Base-by-base conservation (phyloP, 116 monocot genomes). In the Iris pallida region DNA sequence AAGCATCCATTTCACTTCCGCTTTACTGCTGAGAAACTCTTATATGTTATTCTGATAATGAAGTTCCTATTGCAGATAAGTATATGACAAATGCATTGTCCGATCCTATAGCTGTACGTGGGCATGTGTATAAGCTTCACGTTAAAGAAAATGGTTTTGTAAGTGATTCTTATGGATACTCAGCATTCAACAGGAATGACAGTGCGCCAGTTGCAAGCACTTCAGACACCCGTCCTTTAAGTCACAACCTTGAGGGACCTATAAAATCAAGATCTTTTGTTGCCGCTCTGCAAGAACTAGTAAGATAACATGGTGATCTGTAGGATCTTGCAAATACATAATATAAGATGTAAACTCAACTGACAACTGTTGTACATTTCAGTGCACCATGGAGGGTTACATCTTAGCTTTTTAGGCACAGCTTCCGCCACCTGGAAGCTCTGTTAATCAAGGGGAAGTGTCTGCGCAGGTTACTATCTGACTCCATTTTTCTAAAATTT, bases 361-460 rank as follows among this genome's bases (percentile, higher is more conserved):
- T 11, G 11, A 66, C 57, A 59, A 18, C 16, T 13, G 6, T 47
- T 17, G 56, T 73, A 43, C 13, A 72, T 74, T 73, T 44, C 63
- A 94, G 94, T 94, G 94, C 59, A 79, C 61, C 15, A 20, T 69
- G 58, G 87, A 94, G 82, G 94, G 94, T 59, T 86, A 79, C 40
- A 82, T 19, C 76, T 66, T 94, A 63, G 72, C 55, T 68, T 94
- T 94, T 83, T 73, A 79, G 59, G 64, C 43, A 18, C 82, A 66
- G 54, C 78, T 76, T 61, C 68, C 73, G 51, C 42, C 75, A 74
- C 76, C 85, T 63, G 55, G 55, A 42, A 80, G 76, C 41, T 76
- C 79, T 20, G 49, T 55, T 61, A 58, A 55, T 18, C 77, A 80
- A 70, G 81, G 73, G 45, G 80, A 87, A 78, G 58, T 71, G 47